A percentile compares a stretch with the other conserved stretches of the same genome.
These are phyloP conservation scores for Trichocomaceae sp. DNA, from an alignment of 2,329 filamentous ascomycete genomes.

Conservation along the genomic window DNA sequence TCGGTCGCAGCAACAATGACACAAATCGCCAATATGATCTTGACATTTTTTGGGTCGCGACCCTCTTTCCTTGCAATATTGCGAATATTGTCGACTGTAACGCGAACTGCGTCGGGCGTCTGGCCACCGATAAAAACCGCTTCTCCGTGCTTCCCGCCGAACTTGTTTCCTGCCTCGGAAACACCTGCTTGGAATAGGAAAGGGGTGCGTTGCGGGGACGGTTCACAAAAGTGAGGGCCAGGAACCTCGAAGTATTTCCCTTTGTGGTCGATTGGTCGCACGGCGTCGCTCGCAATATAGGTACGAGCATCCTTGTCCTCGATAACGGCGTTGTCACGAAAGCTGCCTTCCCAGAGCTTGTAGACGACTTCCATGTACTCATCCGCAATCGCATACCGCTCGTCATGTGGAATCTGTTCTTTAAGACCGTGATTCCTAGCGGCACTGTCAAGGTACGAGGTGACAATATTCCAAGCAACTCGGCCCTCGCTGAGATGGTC, in stretches of 20 bases:
- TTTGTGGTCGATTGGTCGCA: conserved; percentile 34
- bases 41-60: conserved; percentile 36
- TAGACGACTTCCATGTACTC: conserved; percentile 43
- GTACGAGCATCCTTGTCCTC: conserved; percentile 15
- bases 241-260: conserved; percentile 17
- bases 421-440: conserved; percentile 43
- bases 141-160: conserved; percentile 41
- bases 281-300: conserved; percentile 30
- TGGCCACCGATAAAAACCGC: conserved; percentile 44
- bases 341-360: conserved; percentile 50
- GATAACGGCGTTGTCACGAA: conserved; percentile 39
- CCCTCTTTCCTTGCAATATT: conserved; percentile 33
- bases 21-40: conserved; percentile 41
- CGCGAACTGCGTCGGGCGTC: conserved; percentile 35
- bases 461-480: conserved; percentile 50
- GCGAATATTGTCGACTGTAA: conserved; percentile 39
- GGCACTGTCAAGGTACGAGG: conserved; percentile 44
- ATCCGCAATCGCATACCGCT: conserved; percentile 44
- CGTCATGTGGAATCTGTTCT: conserved; percentile 43
- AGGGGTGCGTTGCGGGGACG: conserved; percentile 43
- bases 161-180: conserved; percentile 40
- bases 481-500: conserved; percentile 48
- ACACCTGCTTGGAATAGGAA: conserved; percentile 45
- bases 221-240: conserved; percentile 36
- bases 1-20: conserved; percentile 42